Conservation (phyloP, 306 rosid genomes). For the Dalbergia oliveri region DNA sequence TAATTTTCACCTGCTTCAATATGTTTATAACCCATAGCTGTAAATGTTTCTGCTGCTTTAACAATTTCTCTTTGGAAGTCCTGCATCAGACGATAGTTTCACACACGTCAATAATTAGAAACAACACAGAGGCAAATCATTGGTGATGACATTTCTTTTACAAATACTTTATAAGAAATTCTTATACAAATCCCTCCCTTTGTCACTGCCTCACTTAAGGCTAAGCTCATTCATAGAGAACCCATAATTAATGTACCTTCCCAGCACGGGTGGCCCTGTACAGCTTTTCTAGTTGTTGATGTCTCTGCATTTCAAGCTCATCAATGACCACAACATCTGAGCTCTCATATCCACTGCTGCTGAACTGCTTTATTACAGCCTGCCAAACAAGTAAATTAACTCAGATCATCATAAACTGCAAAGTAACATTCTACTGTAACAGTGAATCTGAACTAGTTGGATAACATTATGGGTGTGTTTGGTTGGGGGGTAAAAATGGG, state of each 20-base stretch:
- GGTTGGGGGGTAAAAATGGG: too few relatives aligned
- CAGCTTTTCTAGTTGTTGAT: constrained; percentile 87
- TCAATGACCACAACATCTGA: constrained; percentile 92
- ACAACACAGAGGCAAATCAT: constrained; percentile 25
- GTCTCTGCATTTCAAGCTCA: constrained; percentile 95
- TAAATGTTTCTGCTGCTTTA: constrained; percentile 86
- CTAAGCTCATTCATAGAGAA: too few relatives aligned
- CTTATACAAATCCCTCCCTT: not conserved
- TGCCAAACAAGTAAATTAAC: constrained; percentile 45
- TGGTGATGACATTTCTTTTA: constrained; percentile 5
- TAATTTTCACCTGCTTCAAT: constrained; percentile 85
- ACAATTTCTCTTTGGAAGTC: constrained; percentile 93
- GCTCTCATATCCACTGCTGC: constrained; percentile 86
- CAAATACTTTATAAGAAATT: constrained; percentile 3
- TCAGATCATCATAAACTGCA: constrained; percentile 7
- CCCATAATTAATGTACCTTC: constrained; percentile 58
- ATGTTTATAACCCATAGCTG: constrained; percentile 85
- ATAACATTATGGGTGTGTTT: not conserved
- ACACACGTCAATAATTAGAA: constrained; percentile 24
- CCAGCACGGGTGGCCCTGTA: constrained; percentile 90
- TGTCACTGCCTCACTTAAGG: too few relatives aligned
- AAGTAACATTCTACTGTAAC: not conserved
- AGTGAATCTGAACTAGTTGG: constrained; percentile 29
- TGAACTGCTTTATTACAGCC: constrained; percentile 94
- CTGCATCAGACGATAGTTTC: constrained; percentile 60